Percentiles rank a stretch among this genome's conserved stretches.
phyloP scores from a whole-genome alignment of 345 rosid genomes.

The Raphanus sativus region DNA sequence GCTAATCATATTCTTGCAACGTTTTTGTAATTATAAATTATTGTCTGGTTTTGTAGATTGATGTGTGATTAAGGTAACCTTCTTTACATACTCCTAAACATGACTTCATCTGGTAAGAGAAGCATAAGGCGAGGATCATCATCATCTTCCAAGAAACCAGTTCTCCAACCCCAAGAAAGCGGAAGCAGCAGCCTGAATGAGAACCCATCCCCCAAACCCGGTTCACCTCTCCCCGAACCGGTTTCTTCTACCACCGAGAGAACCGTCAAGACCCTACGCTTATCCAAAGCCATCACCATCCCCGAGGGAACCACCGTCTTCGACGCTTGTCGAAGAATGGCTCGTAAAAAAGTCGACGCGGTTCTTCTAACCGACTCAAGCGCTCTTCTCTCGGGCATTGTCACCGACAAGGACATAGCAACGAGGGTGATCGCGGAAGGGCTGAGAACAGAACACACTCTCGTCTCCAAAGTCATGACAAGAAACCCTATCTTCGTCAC shows the following conservation, averaged over 20 bases:
- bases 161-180: conserved; percentile 29
- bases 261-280: conserved; percentile 85
- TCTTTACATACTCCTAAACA: background rate
- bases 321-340: conserved; percentile 91
- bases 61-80: background rate
- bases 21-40: background rate
- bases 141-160: conserved; percentile 37
- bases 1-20: background rate
- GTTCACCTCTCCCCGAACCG: conserved; percentile 23
- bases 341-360: conserved; percentile 68
- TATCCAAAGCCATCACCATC: conserved; percentile 92
- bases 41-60: conserved; percentile 12
- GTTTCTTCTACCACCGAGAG: conserved; percentile 55
- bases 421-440: conserved; percentile 90
- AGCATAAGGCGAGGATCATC: conserved; percentile 28
- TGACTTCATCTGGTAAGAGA: conserved; percentile 33
- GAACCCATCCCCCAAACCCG: conserved; percentile 15
- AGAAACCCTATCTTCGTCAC: conserved; percentile 85
- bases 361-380: conserved; percentile 82
- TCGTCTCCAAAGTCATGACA: conserved; percentile 89
- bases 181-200: conserved; percentile 13
- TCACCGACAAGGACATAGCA: conserved; percentile 88
- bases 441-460: conserved; percentile 83
- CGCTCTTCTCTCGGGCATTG: conserved; percentile 91
- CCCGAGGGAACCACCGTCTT: conserved; percentile 90